Evolutionary conservation across 2,329 filamentous ascomycete species (phyloP).

Genomic region (Orbilia blumenaviensis): DNA sequence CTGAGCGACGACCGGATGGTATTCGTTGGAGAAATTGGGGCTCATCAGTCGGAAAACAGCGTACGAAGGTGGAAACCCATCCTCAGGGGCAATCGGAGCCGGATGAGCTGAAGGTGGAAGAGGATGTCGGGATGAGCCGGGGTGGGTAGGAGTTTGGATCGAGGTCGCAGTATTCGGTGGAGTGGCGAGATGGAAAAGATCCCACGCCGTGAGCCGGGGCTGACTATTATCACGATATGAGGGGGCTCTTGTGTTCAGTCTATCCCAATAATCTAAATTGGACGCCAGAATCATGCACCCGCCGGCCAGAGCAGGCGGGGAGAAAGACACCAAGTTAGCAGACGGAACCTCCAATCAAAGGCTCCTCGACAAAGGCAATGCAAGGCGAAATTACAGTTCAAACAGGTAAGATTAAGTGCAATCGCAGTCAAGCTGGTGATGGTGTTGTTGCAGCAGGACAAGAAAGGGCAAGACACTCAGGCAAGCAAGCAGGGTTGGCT

Average conservation of each 20-base stretch:
- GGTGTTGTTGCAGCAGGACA: too few relatives aligned
- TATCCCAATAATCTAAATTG: conserved; percentile 50
- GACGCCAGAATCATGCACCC: not conserved
- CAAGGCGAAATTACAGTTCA: not conserved
- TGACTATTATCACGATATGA: conserved; percentile 43
- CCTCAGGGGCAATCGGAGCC: conserved; percentile 22
- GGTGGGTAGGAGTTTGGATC: conserved; percentile 9
- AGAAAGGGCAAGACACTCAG: too few relatives aligned
- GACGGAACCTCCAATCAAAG: conserved; percentile 7
- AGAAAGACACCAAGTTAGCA: conserved; percentile 17
- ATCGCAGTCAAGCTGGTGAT: not conserved
- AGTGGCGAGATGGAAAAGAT: conserved; percentile 41
- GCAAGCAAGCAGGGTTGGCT: too few relatives aligned
- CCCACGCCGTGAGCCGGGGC: conserved; percentile 48
- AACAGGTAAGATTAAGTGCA: not conserved
- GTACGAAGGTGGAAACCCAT: conserved; percentile 46
- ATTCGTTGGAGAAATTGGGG: conserved; percentile 49
- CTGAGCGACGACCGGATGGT: conserved; percentile 41
- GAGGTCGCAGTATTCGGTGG: conserved; percentile 7
- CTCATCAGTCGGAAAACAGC: conserved; percentile 38
- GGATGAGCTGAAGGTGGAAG: conserved; percentile 38
- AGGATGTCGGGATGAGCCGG: conserved; percentile 34
- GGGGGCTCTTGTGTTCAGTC: conserved; percentile 42
- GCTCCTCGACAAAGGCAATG: not conserved
- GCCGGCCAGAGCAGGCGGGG: conserved; percentile 17